Percentiles rank a stretch among this genome's conserved stretches.
Conservation (phyloP, 257 asterid genomes). For the Fraxinus cuspidata region DNA sequence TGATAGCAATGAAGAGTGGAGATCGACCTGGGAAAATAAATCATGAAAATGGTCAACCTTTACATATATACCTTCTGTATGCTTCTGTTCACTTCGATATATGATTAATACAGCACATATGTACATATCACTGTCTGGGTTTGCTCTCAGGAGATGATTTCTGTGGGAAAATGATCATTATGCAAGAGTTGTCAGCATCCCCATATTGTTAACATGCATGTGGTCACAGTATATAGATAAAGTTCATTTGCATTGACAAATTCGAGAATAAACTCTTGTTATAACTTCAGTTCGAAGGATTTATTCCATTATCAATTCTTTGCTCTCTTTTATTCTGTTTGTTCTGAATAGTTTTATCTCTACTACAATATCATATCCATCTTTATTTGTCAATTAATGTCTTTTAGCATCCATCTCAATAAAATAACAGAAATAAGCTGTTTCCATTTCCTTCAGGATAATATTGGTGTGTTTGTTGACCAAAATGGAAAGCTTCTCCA, state of each 20-base stretch:
- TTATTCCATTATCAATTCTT: neutral
- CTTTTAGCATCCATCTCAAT: constrained; percentile 1
- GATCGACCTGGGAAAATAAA: neutral
- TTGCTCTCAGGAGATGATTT: neutral
- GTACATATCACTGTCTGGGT: constrained; percentile 12
- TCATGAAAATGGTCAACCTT: neutral
- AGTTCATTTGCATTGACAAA: neutral
- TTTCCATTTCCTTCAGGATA: constrained; percentile 61
- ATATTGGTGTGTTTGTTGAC: constrained; percentile 94
- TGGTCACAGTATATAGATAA: constrained; percentile 2
- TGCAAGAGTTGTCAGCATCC: neutral
- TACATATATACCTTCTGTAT: neutral
- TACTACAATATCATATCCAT: neutral
- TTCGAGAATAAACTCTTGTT: neutral
- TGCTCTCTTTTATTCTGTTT: neutral
- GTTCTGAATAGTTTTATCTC: neutral
- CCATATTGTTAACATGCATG: neutral
- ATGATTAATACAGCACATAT: neutral
- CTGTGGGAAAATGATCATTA: neutral
- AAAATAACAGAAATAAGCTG: constrained; percentile 16
- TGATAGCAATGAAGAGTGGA: neutral
- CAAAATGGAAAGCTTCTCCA: constrained; percentile 98
- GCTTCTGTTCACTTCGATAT: neutral
- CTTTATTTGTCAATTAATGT: neutral
- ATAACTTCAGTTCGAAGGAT: constrained; percentile 8